Conservation (phyloP, 1,139 yeast species). For the Geotrichum candidum region DNA sequence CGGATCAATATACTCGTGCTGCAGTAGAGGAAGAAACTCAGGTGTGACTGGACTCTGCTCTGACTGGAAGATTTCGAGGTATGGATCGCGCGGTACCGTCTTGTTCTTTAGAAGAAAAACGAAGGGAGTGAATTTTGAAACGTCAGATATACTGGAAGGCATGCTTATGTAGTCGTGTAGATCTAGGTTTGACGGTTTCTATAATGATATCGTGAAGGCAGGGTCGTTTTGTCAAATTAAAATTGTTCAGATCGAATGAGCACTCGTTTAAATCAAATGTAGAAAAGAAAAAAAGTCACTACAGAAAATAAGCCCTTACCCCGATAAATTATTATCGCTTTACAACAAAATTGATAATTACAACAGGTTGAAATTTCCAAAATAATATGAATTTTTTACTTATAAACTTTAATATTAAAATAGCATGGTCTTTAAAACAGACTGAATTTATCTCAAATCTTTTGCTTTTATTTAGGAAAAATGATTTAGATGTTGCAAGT, state of each 20-base stretch:
- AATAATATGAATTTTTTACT: too few species aligned
- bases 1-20: slow-evolving; percentile 53
- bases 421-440: too few species aligned
- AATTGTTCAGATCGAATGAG: neutral
- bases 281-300: neutral
- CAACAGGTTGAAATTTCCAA: too few species aligned
- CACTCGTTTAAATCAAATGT: neutral
- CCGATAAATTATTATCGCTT: too few species aligned
- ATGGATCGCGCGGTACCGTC: slow-evolving; percentile 62
- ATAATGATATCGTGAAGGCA: neutral
- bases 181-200: neutral
- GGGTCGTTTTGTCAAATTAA: neutral
- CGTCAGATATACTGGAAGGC: neutral
- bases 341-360: too few species aligned
- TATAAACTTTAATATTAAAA: too few species aligned
- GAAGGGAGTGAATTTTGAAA: slow-evolving; percentile 13
- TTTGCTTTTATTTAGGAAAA: neutral
- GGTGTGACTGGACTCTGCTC: slow-evolving; percentile 38
- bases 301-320: neutral
- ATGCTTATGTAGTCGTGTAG: neutral
- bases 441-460: neutral
- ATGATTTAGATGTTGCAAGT: neutral
- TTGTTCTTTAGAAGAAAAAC: slow-evolving; percentile 56
- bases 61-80: slow-evolving; percentile 40
- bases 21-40: slow-evolving; percentile 60